Evolutionary conservation across 805 yeast genomes (phyloP).

Genomic region (Teunomyces atbi): DNA sequence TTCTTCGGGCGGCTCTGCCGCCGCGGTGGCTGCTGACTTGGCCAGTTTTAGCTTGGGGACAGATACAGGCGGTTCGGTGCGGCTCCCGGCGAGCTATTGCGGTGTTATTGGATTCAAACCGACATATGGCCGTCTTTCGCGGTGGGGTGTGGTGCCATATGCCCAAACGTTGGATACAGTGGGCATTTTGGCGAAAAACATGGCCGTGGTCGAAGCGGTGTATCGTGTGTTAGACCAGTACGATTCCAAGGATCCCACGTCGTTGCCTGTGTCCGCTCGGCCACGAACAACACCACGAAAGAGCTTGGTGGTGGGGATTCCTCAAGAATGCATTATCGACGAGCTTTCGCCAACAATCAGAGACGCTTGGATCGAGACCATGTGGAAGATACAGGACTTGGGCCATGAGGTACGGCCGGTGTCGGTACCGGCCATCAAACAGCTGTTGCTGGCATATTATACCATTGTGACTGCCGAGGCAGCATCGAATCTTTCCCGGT

Average conservation of each 20-base stretch:
- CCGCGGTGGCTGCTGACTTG: slow-evolving; percentile 73
- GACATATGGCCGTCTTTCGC: slow-evolving; percentile 83
- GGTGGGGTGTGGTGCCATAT: slow-evolving; percentile 90
- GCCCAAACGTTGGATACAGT: slow-evolving; percentile 96
- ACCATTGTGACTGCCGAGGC: slow-evolving; percentile 93
- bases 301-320: slow-evolving; percentile 63
- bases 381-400: slow-evolving; percentile 41
- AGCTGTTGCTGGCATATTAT: slow-evolving; percentile 77
- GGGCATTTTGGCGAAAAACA: slow-evolving; percentile 65
- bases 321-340: slow-evolving; percentile 59
- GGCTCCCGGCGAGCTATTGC: slow-evolving; percentile 88
- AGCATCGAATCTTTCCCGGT: slow-evolving; percentile 84
- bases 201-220: slow-evolving; percentile 45
- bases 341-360: slow-evolving; percentile 51
- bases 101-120: slow-evolving; percentile 90
- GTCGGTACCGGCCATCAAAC: slow-evolving; percentile 66
- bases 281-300: slow-evolving; percentile 11
- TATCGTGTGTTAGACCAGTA: slow-evolving; percentile 54
- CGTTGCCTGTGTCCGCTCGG: slow-evolving; percentile 41
- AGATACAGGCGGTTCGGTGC: slow-evolving; percentile 96
- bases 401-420: slow-evolving; percentile 61
- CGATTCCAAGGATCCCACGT: slow-evolving; percentile 83
- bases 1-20: slow-evolving; percentile 95
- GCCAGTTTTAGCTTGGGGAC: slow-evolving; percentile 85
- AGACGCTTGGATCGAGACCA: slow-evolving; percentile 45